Evolutionary conservation across 2,329 filamentous ascomycete genomes (phyloP), one percentile per base, ranked within the genome.

Genomic region (Calonectria fujianensis): DNA sequence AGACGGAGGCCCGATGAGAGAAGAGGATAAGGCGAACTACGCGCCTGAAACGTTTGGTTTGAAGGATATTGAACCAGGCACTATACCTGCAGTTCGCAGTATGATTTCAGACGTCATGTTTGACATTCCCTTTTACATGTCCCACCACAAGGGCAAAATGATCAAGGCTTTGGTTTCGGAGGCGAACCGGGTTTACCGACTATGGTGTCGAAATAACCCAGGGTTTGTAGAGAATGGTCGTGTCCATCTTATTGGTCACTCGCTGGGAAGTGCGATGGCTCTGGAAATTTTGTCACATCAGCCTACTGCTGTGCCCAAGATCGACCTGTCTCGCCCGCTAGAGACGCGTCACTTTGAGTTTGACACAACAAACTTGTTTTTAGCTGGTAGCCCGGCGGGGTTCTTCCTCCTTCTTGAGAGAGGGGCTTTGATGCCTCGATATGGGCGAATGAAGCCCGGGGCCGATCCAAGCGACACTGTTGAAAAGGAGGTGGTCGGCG

Each of bases 91-190:
- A 0, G 94, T 99, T n/a, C 93, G 97, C 59, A 95, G 94, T 82
- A 92, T 99, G 82, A 97, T 99, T 75, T 97, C 95, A 52, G 97
- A 99, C 83, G 95, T 99, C 80, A 98, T 99, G 95, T 93, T 98
- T 65, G 97, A 99, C 83, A 96, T 99, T 65, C 97, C 97, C 0
- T 98, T 98, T 83, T 99, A 98, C 86, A 93, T 99, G 86, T 98
- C 96, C 0, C 94, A 97, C 74, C 96, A 98, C 85, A 98, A 98
- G 81, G 91, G 93, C 5, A 98, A 96, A 84, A 98, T 99, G 96
- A 94, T 98, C 66, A 90, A 93, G 54, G 96, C 97, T 1, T 93
- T 98, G 63, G 93, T 98, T 51, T 91, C 90, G 73, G 97, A 99
- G 86, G 96, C 97, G 10, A 99, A 99, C 82, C 92, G 96, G 7